Percentiles rank a stretch among this genome's conserved stretches.
Evolutionary conservation across 2,329 filamentous ascomycete genomes (phyloP).

Genomic region (Huntiella savannae): DNA sequence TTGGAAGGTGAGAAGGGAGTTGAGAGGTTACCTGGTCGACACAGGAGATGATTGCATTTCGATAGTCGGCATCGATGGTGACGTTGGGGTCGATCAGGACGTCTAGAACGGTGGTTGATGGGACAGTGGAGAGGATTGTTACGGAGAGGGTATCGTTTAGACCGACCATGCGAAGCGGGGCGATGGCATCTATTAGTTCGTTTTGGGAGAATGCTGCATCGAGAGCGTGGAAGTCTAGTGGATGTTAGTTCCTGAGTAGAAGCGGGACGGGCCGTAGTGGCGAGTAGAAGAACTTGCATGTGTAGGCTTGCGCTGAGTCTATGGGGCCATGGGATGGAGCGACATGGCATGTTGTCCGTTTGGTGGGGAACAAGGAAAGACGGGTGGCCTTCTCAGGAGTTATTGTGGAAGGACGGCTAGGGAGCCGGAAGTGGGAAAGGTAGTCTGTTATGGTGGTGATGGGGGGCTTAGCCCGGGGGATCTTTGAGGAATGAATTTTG

Average conservation of each 20-base stretch:
- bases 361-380: no score
- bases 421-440: no score
- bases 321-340: no score
- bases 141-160: slow-evolving; percentile 15
- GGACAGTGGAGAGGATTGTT: slow-evolving; percentile 13
- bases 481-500: no score
- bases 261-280: neutral
- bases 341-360: no score
- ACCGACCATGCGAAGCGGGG: slow-evolving; percentile 15
- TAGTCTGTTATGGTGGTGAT: no score
- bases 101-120: slow-evolving; percentile 15
- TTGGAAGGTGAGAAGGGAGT: neutral
- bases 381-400: no score
- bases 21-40: no score
- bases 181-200: slow-evolving; percentile 15
- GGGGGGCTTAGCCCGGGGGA: no score
- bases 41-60: slow-evolving; percentile 10
- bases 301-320: neutral
- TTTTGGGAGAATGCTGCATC: slow-evolving; percentile 14
- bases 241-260: neutral
- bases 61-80: slow-evolving; percentile 13
- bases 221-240: slow-evolving; percentile 13
- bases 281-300: neutral
- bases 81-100: slow-evolving; percentile 16
- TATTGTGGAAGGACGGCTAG: no score